Base-by-base conservation (phyloP, 495 filamentous ascomycete genomes). In the Talaromyces liani region DNA sequence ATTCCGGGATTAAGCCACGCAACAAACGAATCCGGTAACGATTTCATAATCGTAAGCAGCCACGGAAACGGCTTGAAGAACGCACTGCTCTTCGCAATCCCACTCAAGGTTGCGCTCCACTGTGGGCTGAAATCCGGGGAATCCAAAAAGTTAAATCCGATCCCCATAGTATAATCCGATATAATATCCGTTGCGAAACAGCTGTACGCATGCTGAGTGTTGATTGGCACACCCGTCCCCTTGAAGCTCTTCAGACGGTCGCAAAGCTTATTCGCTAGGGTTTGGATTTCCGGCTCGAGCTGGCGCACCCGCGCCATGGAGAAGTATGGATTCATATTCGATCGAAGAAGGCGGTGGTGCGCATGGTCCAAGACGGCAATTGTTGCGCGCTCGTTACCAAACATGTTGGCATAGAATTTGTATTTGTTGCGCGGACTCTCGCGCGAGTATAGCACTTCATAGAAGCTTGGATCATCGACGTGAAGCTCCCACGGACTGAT, bases 401-500 rank as follows among this genome's bases (percentile, higher is more conserved):
- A 66, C 0, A 68, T 60, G 10, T 64, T 68, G 8, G 65, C 22
- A 65, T 67, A 58, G 12, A 64, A 64, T 3, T 64, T 39, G 29
- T 64, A 66, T 41, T 75, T 75, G 18, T 76, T 70, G 9, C 74
- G 71, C 7, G 66, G 64, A 4, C 57, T 54, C 47, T 57, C 61
- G 0, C 64, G 63, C 20, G 74, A 65, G 18, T 74, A 77, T 3
- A 78, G 71, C n/a, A 73, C 70, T 7, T 74, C 71, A 57, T 75
- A 77, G 36, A 71, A 77, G 20, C 59, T 61, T 0, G 72, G 64
- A 27, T 78, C 77, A 25, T 73, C 73, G 62, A 77, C 68, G 58
- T 81, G 79, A 3, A 87, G 62, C 65, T 85, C 81, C 12, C 72
- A 53, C 0, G 84, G 84, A 39, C 70, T 79, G 51, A 85, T 73